Base-by-base conservation (phyloP, 1,139 yeast species). In the Candida gigantensis region DNA sequence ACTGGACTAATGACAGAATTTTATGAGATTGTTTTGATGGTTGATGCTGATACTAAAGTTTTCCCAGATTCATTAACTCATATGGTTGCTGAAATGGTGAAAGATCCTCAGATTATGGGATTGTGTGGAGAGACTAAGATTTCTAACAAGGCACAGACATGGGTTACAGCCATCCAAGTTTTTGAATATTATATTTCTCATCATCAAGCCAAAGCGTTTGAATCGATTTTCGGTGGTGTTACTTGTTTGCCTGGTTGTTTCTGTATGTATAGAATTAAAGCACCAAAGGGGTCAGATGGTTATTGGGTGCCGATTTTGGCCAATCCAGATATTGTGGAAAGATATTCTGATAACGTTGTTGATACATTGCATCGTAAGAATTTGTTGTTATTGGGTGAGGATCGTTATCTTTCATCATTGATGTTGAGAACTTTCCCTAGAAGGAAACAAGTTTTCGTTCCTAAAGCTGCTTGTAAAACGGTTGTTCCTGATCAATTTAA, bases 221-320 rank as follows among this genome's bases (percentile, higher is more conserved):
- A 92, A 62, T 84, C 96, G 11, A 90, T 86, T 3, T 92, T 92
- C 60, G 97, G 97, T 41, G 88, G 95, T 54, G 98, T 92, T 10
- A 90, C 97, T 0, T 92, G 98, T 76, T 75, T 92, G 44, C 98
- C 98, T 0, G 98, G 98, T 24, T 92, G 98, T 72, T 92, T 92
- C 73, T 84, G 90, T 51, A 88, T 90, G 86, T 92, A 92, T 58
- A 77, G 97, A 50, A 86, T 92, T 59, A 92, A 92, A 62, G 75
- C 96, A 0, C 97, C 97, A 28, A 92, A 89, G 62, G 95, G 95
- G 5, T 58, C 74, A 15, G 87, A 86, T 47, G 97, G 97, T 2
- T 87, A 75, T 61, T 90, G 97, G 97, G 96, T 92, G 25, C 98
- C 98, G 9, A 87, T 92, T 44, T 71, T 92, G 52, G 89, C 96